A percentile compares a stretch with the other conserved stretches of the same genome.
These are phyloP conservation scores for Fagopyrum esculentum DNA, from an alignment of 148 eudicot species.

Conservation along the genomic window DNA sequence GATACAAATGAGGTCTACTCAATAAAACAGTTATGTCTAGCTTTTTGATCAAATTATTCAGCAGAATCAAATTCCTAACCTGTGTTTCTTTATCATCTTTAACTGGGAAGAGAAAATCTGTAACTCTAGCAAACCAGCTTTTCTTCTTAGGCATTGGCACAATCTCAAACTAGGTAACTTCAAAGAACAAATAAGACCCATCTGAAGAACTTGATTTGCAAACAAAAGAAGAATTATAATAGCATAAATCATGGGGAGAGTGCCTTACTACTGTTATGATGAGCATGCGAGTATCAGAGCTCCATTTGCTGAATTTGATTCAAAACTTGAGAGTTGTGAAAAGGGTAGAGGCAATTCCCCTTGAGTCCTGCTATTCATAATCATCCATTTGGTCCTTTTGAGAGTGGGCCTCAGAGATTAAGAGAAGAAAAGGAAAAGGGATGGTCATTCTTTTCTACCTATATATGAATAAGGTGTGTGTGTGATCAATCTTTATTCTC, in stretches of 20 bases:
- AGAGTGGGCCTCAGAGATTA: constrained; percentile 8
- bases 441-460: background rate
- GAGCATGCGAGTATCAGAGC: background rate
- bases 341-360: background rate
- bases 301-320: constrained; percentile 1
- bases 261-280: constrained; percentile 3
- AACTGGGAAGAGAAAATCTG: background rate
- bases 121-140: constrained; percentile 12
- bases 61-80: background rate
- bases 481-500: constrained; percentile 9
- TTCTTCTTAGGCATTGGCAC: constrained; percentile 10
- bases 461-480: background rate
- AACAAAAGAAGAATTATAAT: background rate
- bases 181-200: background rate
- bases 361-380: background rate
- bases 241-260: background rate
- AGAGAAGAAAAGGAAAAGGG: constrained; percentile 1
- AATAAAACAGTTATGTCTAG: background rate
- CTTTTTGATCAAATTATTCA: background rate
- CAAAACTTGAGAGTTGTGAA: background rate
- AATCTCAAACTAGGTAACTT: background rate
- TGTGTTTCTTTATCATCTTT: constrained; percentile 3
- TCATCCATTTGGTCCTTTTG: constrained; percentile 10
- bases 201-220: constrained; percentile 1
- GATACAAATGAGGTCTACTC: constrained; percentile 4